Percentiles rank a stretch among this genome's conserved stretches.
Conservation (phyloP, 129 eudicot genomes). For the Erigeron canadensis region DNA sequence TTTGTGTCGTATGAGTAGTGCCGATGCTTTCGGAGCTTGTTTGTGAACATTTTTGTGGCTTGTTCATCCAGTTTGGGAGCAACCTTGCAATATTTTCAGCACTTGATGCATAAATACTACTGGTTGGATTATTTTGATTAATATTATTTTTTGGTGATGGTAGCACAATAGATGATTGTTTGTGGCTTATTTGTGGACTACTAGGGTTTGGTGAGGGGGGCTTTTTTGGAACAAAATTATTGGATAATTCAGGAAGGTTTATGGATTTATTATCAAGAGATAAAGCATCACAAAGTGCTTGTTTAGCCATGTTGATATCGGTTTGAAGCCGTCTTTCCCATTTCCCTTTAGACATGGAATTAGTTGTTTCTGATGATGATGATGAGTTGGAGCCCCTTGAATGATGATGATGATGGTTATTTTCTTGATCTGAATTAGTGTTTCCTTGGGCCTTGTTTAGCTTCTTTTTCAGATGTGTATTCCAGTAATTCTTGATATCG, state of each 20-base stretch:
- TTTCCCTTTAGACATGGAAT: conserved; percentile 38
- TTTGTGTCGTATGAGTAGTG: conserved; percentile 23
- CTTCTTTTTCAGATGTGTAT: conserved; percentile 45
- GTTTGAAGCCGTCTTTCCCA: conserved; percentile 51
- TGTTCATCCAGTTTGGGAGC: conserved; percentile 40
- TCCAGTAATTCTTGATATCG: conserved; percentile 48
- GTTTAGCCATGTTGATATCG: conserved; percentile 44
- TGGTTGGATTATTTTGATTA: conserved; percentile 11
- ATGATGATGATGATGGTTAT: conserved; percentile 20
- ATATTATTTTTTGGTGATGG: conserved; percentile 19
- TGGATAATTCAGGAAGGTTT: conserved; percentile 25
- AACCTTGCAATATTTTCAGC: conserved; percentile 38
- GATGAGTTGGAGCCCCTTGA: conserved; percentile 25
- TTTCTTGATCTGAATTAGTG: conserved; percentile 29
- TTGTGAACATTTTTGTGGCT: conserved; percentile 24
- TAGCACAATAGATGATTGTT: conserved; percentile 6
- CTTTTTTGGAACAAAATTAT: conserved; percentile 7
- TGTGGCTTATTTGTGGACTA: conserved; percentile 22
- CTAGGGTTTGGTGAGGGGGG: conserved; percentile 25
- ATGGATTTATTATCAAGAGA: conserved; percentile 35
- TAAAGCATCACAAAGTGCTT: conserved; percentile 46
- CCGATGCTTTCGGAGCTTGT: conserved; percentile 38
- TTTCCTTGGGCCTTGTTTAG: conserved; percentile 32
- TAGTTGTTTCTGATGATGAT: conserved; percentile 30
- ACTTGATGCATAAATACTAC: conserved; percentile 46